These are phyloP conservation scores for Grosmannia serpens DNA, from an alignment of 2,329 filamentous ascomycete species.

Conservation along the genomic window DNA sequence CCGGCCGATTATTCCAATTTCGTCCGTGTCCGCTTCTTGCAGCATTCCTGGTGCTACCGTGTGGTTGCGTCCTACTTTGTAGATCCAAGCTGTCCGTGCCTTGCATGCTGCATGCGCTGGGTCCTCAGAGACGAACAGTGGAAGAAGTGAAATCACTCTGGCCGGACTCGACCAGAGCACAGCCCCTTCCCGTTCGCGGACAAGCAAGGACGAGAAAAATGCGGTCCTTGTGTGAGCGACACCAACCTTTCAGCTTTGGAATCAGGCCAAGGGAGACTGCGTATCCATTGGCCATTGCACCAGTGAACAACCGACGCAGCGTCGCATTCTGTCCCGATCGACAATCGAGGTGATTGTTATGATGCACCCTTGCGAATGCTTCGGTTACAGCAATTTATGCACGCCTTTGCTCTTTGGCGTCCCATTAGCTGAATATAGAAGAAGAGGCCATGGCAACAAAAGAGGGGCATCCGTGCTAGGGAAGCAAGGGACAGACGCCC, in stretches of 20 bases:
- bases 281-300: no score
- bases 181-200: no score
- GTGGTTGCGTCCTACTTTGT: not conserved
- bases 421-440: not conserved
- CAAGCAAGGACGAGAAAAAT: not conserved
- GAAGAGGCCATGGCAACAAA: not conserved
- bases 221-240: no score
- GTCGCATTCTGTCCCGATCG: not conserved
- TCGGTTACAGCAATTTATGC: no score
- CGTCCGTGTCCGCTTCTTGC: not conserved
- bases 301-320: not conserved
- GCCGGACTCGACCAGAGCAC: no score
- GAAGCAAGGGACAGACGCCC: not conserved
- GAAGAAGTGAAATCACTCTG: not conserved
- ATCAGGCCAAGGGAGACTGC: no score
- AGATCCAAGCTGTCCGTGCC: not conserved
- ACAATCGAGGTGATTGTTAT: not conserved
- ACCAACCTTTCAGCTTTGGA: no score
- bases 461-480: not conserved
- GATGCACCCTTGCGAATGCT: not conserved
- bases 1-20: not conserved
- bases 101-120: not conserved
- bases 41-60: not conserved
- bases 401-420: not conserved
- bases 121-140: not conserved